These are phyloP conservation scores for Pochonia chlamydosporia DNA, from an alignment of 2,329 filamentous ascomycete species.

Conservation along the genomic window DNA sequence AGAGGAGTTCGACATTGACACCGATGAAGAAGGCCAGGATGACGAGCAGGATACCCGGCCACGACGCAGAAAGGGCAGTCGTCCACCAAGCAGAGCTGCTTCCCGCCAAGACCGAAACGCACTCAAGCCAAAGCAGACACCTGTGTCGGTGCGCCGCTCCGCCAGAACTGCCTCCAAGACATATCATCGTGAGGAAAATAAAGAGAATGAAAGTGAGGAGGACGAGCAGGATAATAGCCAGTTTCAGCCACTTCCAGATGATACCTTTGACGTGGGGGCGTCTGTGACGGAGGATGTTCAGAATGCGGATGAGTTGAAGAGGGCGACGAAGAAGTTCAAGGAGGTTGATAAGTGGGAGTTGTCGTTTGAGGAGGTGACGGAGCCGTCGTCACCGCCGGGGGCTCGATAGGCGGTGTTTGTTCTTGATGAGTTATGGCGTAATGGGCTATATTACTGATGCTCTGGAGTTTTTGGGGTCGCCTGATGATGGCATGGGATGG, in stretches of 20 bases:
- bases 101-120: constrained; percentile 9
- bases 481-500: too few relatives aligned
- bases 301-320: constrained; percentile 49
- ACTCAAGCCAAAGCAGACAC: constrained; percentile 18
- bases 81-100: constrained; percentile 21
- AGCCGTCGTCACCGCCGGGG: constrained; percentile 47
- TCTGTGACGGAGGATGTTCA: constrained; percentile 27
- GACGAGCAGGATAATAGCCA: constrained; percentile 31
- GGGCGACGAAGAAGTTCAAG: constrained; percentile 56
- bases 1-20: constrained; percentile 34
- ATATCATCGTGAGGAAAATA: constrained; percentile 50
- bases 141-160: constrained; percentile 14
- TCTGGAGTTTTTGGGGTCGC: background rate
- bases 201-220: constrained; percentile 47
- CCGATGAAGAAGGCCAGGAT: constrained; percentile 41
- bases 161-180: constrained; percentile 32
- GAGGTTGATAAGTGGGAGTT: constrained; percentile 66
- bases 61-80: constrained; percentile 28
- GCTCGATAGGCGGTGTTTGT: constrained; percentile 33
- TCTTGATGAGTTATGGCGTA: background rate
- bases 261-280: constrained; percentile 31
- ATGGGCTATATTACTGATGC: background rate
- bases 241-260: constrained; percentile 39
- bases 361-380: constrained; percentile 58
- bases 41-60: constrained; percentile 40